Evolutionary conservation across 306 rosid genomes (phyloP).

Genomic region (Citrullus amarus): DNA sequence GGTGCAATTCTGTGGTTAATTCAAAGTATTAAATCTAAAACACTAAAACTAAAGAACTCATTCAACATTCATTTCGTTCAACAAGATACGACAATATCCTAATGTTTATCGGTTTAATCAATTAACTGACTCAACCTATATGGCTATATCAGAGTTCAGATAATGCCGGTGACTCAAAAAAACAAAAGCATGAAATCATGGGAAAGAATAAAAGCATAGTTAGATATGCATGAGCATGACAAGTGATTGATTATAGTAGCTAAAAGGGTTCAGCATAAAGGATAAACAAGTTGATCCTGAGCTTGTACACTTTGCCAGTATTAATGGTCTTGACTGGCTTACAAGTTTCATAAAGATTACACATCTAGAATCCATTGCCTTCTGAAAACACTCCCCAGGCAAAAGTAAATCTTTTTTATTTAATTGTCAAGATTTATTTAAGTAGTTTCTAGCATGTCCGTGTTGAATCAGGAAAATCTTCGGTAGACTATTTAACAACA

Average conservation of each 20-base stretch:
- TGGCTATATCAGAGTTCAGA: not conserved
- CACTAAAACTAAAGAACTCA: not conserved
- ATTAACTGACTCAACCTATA: not conserved
- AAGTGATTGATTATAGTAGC: not conserved
- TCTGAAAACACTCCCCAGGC: not conserved
- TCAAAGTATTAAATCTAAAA: not conserved
- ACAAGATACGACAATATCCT: not conserved
- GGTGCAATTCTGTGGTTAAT: constrained; percentile 62
- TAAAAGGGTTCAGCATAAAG: too few species aligned
- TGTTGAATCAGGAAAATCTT: not conserved
- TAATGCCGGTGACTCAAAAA: not conserved
- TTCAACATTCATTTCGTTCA: not conserved
- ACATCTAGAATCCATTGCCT: not conserved
- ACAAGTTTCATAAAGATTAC: not conserved
- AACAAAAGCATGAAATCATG: not conserved
- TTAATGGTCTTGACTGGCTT: too few species aligned
- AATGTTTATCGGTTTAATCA: not conserved
- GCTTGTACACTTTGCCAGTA: too few species aligned
- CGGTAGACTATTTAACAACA: not conserved
- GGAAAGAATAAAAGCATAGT: not conserved
- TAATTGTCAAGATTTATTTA: not conserved
- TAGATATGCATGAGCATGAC: not conserved
- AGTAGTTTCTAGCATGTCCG: not conserved
- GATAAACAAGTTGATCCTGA: too few species aligned
- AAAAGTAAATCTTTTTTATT: not conserved